Evolutionary conservation across 768 basidiomycete species (phyloP).

Genomic region (Panus rudis): DNA sequence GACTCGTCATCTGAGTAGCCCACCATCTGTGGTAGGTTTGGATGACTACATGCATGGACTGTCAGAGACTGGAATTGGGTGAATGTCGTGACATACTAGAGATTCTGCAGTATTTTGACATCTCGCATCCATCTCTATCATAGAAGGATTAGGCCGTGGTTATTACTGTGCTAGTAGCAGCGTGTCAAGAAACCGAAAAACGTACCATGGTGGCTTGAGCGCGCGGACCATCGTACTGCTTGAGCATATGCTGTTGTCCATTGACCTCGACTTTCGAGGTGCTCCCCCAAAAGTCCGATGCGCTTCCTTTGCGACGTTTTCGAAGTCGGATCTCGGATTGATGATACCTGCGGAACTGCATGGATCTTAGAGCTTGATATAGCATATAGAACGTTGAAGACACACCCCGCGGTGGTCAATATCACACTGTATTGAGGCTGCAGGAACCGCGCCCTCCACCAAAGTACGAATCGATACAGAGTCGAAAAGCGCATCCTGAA

Average conservation of each 20-base stretch:
- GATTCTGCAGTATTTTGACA: constrained; percentile 41
- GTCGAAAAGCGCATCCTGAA: neutral
- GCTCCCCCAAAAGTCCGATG: constrained; percentile 44
- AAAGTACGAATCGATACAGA: too few relatives aligned
- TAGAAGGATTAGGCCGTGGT: neutral
- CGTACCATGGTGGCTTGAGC: constrained; percentile 26
- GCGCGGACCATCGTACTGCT: constrained; percentile 36
- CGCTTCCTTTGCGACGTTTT: constrained; percentile 29
- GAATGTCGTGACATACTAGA: constrained; percentile 33
- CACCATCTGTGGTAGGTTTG: constrained; percentile 46
- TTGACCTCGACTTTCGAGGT: constrained; percentile 33
- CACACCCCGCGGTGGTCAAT: neutral
- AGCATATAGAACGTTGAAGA: neutral
- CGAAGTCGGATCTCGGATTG: constrained; percentile 40
- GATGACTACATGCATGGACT: constrained; percentile 29
- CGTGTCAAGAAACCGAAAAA: neutral
- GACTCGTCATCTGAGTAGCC: constrained; percentile 40
- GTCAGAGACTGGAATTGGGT: neutral
- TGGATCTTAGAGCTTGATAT: neutral
- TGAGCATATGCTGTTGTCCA: constrained; percentile 34
- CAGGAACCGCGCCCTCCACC: neutral
- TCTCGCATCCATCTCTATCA: constrained; percentile 42
- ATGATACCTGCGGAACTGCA: constrained; percentile 43
- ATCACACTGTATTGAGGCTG: neutral
- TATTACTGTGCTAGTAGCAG: neutral